These are phyloP conservation scores for Peterozyma toletana DNA, from an alignment of 805 yeast species.

Conservation along the genomic window DNA sequence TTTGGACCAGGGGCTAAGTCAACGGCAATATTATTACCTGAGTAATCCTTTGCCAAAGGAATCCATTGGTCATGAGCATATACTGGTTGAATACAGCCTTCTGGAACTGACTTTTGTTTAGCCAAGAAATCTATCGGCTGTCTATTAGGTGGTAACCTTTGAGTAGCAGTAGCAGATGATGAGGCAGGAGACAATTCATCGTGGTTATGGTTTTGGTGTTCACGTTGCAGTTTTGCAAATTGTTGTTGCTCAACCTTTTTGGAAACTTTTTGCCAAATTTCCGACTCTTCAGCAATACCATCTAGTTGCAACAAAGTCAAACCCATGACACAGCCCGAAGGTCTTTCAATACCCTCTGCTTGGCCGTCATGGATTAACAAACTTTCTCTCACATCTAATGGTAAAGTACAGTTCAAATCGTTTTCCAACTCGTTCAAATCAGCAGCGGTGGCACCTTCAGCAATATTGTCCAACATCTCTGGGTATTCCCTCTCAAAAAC, in stretches of 20 bases:
- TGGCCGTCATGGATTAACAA: slow-evolving; percentile 88
- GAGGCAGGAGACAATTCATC: slow-evolving; percentile 1
- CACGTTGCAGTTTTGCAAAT: slow-evolving; percentile 3
- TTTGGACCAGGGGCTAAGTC: slow-evolving; percentile 78
- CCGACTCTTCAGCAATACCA: slow-evolving; percentile 72
- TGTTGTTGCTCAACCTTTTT: slow-evolving; percentile 24
- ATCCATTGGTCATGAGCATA: slow-evolving; percentile 93
- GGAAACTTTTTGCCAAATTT: slow-evolving; percentile 77
- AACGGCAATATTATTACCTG: slow-evolving; percentile 87
- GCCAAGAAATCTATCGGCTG: slow-evolving; percentile 28
- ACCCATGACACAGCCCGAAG: slow-evolving; percentile 77
- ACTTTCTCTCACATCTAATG: slow-evolving; percentile 77
- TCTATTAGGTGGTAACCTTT: slow-evolving; percentile 10
- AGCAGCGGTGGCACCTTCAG: slow-evolving; percentile 69
- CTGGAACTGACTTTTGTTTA: slow-evolving; percentile 68
- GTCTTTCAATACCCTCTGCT: slow-evolving; percentile 57
- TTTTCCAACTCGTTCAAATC: slow-evolving; percentile 81
- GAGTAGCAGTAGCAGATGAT: slow-evolving; percentile 3
- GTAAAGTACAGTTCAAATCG: slow-evolving; percentile 69
- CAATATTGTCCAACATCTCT: slow-evolving; percentile 73
- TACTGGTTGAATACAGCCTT: slow-evolving; percentile 59
- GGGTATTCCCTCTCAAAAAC: slow-evolving; percentile 79
- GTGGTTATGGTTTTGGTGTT: not conserved
- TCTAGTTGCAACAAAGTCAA: slow-evolving; percentile 75
- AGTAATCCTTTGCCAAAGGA: slow-evolving; percentile 80